Evolutionary conservation across 2,329 filamentous ascomycete genomes (phyloP), one percentile per base, ranked within the genome.

Genomic region (Fusarium marasasianum): DNA sequence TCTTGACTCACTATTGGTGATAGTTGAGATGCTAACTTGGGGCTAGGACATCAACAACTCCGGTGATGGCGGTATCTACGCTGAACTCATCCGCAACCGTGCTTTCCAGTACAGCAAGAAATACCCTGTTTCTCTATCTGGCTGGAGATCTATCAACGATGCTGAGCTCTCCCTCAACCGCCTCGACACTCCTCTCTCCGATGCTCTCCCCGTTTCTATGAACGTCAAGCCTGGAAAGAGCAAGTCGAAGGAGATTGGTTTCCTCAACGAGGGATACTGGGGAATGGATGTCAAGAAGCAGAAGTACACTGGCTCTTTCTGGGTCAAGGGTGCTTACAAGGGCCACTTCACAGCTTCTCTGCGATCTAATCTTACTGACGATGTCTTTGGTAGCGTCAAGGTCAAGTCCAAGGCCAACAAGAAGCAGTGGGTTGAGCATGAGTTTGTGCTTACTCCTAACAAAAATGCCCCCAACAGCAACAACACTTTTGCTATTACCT

Each of bases 61-160:
- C 5, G 91, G 92, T 6, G 92, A 94, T 77, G 92, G 92, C 29
- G 92, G 92, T 10, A 88, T 94, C 71, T 94, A 94, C 78, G 92
- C 90, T 55, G 91, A 94, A 78, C 81, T 94, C 63, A 88, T 94
- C 64, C 88, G 87, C 58, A 94, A 94, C 81, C 87, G 91, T 55
- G 92, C 91, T 17, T 93, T 94, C 77, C 92, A 94, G 80, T 83
- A 83, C 61, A 86, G 83, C 67, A 80, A 82, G 26, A 74, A 77
- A 22, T 86, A 80, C 68, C 84, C 84, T 8, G 80, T 82, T 44
- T 84, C 83, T 8, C 81, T 89, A 6, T 80, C 82, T n/a, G 84
- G 81, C 22, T 89, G 86, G 86, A 80, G 79, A 22, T 71, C 85
- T 4, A 71, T 87, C 55, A 84, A 85, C 57, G 82, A 80, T 35